These are phyloP conservation scores for Apiosordaria backusii DNA, from an alignment of 495 filamentous ascomycete genomes.

Conservation along the genomic window DNA sequence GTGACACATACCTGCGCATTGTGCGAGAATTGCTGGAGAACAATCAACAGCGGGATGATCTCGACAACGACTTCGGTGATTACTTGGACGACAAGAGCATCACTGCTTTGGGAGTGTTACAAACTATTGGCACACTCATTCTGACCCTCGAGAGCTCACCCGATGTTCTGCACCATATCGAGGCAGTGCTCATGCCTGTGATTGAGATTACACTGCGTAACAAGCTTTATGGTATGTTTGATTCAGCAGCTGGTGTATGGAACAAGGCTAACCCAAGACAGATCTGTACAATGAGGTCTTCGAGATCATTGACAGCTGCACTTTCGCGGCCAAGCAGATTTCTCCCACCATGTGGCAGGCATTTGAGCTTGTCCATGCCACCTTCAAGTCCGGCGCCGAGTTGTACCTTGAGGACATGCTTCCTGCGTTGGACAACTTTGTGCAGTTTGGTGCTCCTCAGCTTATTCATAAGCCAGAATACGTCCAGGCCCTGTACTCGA, in stretches of 20 bases:
- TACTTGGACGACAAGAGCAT: constrained; percentile 98
- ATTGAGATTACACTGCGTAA: constrained; percentile 95
- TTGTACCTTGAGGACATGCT: constrained; percentile 99
- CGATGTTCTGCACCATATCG: constrained; percentile 87
- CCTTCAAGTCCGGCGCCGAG: constrained; percentile 95
- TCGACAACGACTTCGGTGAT: constrained; percentile 77
- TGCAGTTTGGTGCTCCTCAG: constrained; percentile 79
- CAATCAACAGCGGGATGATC: constrained; percentile 65
- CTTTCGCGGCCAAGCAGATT: constrained; percentile 94
- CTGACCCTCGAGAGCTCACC: constrained; percentile 95
- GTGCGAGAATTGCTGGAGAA: constrained; percentile 87
- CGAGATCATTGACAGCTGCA: constrained; percentile 98
- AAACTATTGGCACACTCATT: constrained; percentile 96
- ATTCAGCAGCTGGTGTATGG: neutral
- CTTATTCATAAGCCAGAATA: constrained; percentile 81
- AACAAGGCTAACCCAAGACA: constrained; percentile 19
- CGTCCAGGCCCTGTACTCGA: constrained; percentile 79
- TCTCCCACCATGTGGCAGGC: constrained; percentile 97
- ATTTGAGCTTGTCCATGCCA: constrained; percentile 92
- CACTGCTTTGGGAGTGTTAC: constrained; percentile 90
- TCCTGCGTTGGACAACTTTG: constrained; percentile 93
- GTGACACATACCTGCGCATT: constrained; percentile 94
- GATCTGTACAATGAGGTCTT: constrained; percentile 97
- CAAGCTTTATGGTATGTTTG: constrained; percentile 72
- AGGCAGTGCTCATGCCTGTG: constrained; percentile 93